Evolutionary conservation across 1,284 basidiomycete genomes (phyloP), one percentile per base, ranked within the genome.

Genomic region (Cutaneotrichosporon sp.): DNA sequence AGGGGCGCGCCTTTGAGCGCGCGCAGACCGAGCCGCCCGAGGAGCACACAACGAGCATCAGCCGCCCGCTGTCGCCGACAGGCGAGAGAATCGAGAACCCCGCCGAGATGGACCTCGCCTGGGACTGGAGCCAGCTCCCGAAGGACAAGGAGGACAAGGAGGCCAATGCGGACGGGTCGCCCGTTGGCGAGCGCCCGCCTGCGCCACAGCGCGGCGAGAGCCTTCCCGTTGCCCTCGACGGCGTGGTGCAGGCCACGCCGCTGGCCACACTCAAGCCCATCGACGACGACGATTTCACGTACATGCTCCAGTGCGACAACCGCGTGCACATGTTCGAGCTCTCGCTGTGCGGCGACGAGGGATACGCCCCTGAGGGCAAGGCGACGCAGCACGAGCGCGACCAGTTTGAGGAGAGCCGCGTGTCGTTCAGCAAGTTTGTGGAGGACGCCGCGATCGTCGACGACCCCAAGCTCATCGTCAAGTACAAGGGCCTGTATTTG

Each of bases 361-460:
- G 69, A 7, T 75, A 74, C 52, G 69, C 72, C 11, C 66, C 66
- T 1, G 59, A 65, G 34, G 68, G 70, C 11, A 58, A 69, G 31
- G 69, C 72, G 13, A 58, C 59, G 70, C 54, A 61, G 22, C 61
- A 63, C 7, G 72, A 79, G 56, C 71, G 73, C 7, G 67, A 73
- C 4, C 66, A 68, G 0, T 84, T 84, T 60, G 58, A 74, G 25
- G 72, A 75, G n/a, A 75, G 79, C 16, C 75, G 82, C 11, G 69
- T 85, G n/a, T 78, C 82, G 8, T 84, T 81, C 69, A 76, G 80
- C 64, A 74, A 75, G 18, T 85, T 85, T 68, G 76, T 83, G 53
- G 77, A 81, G 60, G 80, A 83, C 55, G 73, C 78, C 2, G 70
- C 75, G 3, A 68, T 84, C n/a, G 78, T 83, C 7, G 81, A 83